These are phyloP conservation scores for Alopecurus myosuroides DNA, from an alignment of 176 grass and related monocot species.

Conservation along the genomic window DNA sequence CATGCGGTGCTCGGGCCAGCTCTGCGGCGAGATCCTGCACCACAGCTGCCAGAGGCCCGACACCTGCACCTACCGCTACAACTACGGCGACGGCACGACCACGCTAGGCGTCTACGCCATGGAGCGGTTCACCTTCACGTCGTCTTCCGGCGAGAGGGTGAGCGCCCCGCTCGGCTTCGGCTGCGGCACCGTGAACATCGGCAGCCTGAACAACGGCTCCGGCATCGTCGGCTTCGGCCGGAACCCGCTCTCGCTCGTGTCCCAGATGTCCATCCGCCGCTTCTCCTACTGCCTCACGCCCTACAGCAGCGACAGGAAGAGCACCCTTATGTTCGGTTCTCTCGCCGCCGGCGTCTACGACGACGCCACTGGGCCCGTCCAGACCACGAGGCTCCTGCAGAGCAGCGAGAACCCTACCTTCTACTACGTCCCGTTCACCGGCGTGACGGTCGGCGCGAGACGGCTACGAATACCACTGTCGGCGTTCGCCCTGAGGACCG, in stretches of 20 bases:
- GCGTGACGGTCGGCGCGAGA: slow-evolving; percentile 53
- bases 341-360: slow-evolving; percentile 34
- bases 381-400: slow-evolving; percentile 41
- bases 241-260: slow-evolving; percentile 47
- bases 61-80: slow-evolving; percentile 58
- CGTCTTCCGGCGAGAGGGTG: slow-evolving; percentile 13
- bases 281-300: slow-evolving; percentile 78
- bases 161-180: slow-evolving; percentile 44
- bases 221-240: slow-evolving; percentile 68
- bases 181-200: slow-evolving; percentile 48
- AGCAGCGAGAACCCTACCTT: slow-evolving; percentile 29
- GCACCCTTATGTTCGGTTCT: slow-evolving; percentile 54
- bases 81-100: slow-evolving; percentile 50
- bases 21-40: slow-evolving; percentile 39
- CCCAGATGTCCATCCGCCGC: slow-evolving; percentile 49
- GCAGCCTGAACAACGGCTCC: slow-evolving; percentile 45
- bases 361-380: slow-evolving; percentile 11
- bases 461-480: slow-evolving; percentile 45
- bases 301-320: slow-evolving; percentile 23
- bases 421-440: slow-evolving; percentile 58
- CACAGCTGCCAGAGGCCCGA: slow-evolving; percentile 33
- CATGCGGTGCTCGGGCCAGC: slow-evolving; percentile 42
- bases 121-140: slow-evolving; percentile 62
- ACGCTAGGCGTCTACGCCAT: slow-evolving; percentile 38
- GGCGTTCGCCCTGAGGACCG: slow-evolving; percentile 29